Evolutionary conservation across 139 green algal genomes (phyloP).

Genomic region (Gonium pectorale): DNA sequence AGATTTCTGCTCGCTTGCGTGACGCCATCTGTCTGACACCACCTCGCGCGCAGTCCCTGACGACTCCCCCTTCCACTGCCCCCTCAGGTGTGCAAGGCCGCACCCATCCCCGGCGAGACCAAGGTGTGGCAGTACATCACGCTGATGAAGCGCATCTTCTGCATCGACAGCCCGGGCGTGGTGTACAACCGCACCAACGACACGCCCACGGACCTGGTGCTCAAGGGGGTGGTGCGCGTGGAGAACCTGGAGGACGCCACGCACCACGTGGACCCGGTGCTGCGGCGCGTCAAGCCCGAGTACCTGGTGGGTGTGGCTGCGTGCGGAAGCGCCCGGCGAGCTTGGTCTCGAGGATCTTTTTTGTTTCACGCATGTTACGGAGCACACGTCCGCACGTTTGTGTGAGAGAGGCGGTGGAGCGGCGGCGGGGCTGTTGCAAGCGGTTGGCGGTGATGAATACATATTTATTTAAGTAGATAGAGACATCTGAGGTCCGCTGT

Average conservation of each 20-base stretch:
- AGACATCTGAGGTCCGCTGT: constrained; percentile 65
- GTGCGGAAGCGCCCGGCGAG: too few species aligned
- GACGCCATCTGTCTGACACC: too few species aligned
- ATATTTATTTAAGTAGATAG: constrained; percentile 65
- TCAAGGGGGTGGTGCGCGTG: constrained; percentile 96
- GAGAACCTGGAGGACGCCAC: constrained; percentile 95
- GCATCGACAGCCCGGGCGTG: constrained; percentile 98
- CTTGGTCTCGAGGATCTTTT: too few species aligned
- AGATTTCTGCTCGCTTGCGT: too few species aligned
- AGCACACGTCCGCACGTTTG: too few species aligned
- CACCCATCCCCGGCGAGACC: constrained; percentile 96
- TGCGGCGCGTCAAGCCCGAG: constrained; percentile 86
- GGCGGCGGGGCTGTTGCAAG: too few species aligned
- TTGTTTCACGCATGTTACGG: too few species aligned
- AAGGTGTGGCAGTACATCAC: constrained; percentile 99
- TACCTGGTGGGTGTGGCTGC: constrained; percentile 77
- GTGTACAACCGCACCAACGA: constrained; percentile 93
- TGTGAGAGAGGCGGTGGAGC: too few species aligned
- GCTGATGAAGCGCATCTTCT: constrained; percentile 98
- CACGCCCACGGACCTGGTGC: constrained; percentile 89
- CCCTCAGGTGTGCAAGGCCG: constrained; percentile 95
- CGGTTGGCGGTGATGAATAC: constrained; percentile 42
- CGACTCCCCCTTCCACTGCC: background rate
- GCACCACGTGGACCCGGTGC: constrained; percentile 84
- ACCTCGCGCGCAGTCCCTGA: background rate